Percentiles rank a stretch among this genome's conserved stretches.
phyloP scores from a whole-genome alignment of 805 yeast genomes.

The Candida stauntonica region DNA sequence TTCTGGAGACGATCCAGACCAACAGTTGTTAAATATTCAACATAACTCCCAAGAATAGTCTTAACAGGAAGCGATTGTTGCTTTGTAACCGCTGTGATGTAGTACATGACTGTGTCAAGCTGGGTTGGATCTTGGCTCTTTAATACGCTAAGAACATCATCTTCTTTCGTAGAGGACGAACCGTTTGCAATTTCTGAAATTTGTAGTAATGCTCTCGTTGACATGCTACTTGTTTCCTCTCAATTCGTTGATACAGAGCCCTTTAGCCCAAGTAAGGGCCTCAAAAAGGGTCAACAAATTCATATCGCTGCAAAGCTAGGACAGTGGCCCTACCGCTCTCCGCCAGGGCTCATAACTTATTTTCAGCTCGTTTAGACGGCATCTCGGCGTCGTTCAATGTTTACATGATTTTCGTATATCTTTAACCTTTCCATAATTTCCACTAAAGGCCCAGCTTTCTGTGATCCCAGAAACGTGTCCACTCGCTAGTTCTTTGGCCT shows the following conservation, averaged over 20 bases:
- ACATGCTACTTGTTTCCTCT: conserved; percentile 7
- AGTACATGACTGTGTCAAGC: conserved; percentile 6
- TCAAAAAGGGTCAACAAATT: too few relatives aligned
- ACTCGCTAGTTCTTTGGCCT: background rate
- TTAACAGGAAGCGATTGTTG: conserved; percentile 22
- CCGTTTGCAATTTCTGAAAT: conserved; percentile 17
- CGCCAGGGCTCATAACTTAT: background rate
- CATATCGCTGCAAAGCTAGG: too few relatives aligned
- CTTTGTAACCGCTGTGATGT: conserved; percentile 16
- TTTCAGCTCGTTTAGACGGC: too few relatives aligned
- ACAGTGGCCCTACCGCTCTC: too few relatives aligned
- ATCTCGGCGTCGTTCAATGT: too few relatives aligned
- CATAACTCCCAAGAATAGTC: conserved; percentile 11
- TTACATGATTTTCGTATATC: too few relatives aligned
- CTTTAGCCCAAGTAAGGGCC: too few relatives aligned
- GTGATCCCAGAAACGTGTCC: too few relatives aligned
- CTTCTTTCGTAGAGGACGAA: conserved; percentile 11
- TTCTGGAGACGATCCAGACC: background rate
- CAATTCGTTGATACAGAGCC: background rate
- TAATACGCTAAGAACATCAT: conserved; percentile 12
- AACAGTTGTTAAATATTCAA: conserved; percentile 4
- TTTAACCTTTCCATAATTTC: too few relatives aligned
- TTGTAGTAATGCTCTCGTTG: conserved; percentile 14
- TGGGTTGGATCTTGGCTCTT: conserved; percentile 2
- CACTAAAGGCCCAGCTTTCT: too few relatives aligned